These are phyloP conservation scores for Exidia glandulosa DNA, from an alignment of 768 basidiomycete species.

Conservation along the genomic window DNA sequence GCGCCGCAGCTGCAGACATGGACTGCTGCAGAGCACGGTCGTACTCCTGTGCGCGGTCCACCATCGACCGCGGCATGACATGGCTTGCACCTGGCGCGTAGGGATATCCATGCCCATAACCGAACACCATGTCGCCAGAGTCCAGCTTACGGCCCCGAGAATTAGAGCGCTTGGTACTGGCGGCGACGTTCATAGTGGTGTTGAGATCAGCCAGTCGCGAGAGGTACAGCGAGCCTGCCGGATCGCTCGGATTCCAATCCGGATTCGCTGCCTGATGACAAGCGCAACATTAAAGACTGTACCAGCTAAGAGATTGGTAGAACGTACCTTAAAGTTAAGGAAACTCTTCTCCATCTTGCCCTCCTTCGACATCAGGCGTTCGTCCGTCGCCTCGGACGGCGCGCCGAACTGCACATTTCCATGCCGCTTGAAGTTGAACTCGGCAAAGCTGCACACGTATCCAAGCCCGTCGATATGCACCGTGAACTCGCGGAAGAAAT, in stretches of 20 bases:
- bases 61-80: constrained; percentile 14
- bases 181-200: background rate
- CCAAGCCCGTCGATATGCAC: constrained; percentile 95
- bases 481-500: constrained; percentile 97
- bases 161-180: background rate
- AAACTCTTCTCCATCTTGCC: constrained; percentile 99
- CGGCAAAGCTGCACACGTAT: constrained; percentile 95
- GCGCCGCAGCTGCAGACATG: constrained; percentile 28
- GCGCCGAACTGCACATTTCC: constrained; percentile 92
- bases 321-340: constrained; percentile 72
- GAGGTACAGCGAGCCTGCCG: constrained; percentile 82
- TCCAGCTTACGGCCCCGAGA: background rate
- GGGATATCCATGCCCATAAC: background rate
- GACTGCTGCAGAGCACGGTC: constrained; percentile 67
- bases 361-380: constrained; percentile 73
- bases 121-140: background rate
- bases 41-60: constrained; percentile 57
- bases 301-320: background rate
- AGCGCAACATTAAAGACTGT: background rate
- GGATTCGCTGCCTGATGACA: constrained; percentile 70
- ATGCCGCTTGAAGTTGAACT: constrained; percentile 93
- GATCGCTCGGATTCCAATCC: constrained; percentile 89
- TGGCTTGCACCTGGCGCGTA: background rate
- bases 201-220: constrained; percentile 68
- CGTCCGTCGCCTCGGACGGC: constrained; percentile 53